Conservation (phyloP, 2,329 filamentous ascomycete genomes). For the Acrodontium crateriforme region DNA sequence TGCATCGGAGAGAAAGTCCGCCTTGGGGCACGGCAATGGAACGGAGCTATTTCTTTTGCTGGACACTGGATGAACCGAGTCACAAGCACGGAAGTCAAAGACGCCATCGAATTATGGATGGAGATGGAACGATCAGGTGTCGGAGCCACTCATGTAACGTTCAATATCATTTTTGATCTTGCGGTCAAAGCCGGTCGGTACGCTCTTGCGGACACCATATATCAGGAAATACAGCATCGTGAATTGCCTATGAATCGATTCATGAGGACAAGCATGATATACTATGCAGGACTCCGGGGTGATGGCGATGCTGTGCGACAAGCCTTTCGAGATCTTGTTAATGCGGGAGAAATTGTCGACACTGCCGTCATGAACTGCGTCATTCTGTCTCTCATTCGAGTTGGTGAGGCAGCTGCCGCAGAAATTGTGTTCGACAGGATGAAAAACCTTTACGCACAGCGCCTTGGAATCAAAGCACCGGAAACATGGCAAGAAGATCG, state of each 20-base stretch:
- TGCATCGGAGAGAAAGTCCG: conserved; percentile 61
- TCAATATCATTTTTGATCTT: conserved; percentile 84
- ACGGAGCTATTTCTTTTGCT: conserved; percentile 65
- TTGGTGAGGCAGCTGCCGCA: conserved; percentile 62
- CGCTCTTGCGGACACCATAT: conserved; percentile 67
- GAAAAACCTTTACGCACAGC: conserved; percentile 46
- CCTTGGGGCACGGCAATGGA: conserved; percentile 62
- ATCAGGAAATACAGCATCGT: conserved; percentile 64
- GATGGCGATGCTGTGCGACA: conserved; percentile 62
- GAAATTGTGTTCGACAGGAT: conserved; percentile 73
- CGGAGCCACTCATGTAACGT: conserved; percentile 61
- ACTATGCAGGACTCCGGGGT: conserved; percentile 63
- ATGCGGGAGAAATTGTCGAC: conserved; percentile 76
- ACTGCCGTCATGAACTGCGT: conserved; percentile 77
- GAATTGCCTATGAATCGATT: conserved; percentile 59
- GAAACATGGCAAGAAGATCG: conserved; percentile 29
- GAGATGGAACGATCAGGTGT: conserved; percentile 71
- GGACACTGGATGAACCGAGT: conserved; percentile 53
- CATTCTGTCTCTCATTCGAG: conserved; percentile 61
- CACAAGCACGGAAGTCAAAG: conserved; percentile 47
- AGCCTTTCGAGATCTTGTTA: conserved; percentile 72
- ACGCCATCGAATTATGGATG: conserved; percentile 65
- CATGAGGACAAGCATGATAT: conserved; percentile 69
- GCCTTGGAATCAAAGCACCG: conserved; percentile 18
- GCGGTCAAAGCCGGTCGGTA: conserved; percentile 79